These are phyloP conservation scores for Taxawa tesnikishii DNA, from an alignment of 2,329 filamentous ascomycete genomes.

Conservation along the genomic window DNA sequence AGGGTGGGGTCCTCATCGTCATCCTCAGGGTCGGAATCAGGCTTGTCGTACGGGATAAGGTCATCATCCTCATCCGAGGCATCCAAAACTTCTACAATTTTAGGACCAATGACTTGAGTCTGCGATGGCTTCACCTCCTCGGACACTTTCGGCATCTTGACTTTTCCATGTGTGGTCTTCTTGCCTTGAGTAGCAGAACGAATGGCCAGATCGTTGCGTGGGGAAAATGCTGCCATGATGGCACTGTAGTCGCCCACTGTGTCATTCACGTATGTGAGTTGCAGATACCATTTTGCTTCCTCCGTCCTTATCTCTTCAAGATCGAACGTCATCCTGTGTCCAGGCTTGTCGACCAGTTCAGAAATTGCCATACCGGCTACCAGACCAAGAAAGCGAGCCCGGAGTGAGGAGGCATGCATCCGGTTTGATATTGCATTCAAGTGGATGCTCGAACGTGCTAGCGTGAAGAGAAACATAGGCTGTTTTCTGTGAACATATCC, in stretches of 20 bases:
- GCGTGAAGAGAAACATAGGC: conserved; percentile 52
- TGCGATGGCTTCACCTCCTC: conserved; percentile 9
- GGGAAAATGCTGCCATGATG: conserved; percentile 20
- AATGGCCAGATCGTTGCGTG: background rate
- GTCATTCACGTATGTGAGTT: conserved; percentile 52
- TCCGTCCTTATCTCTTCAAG: conserved; percentile 63
- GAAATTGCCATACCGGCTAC: conserved; percentile 65
- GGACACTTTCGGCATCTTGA: background rate
- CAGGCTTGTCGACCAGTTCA: conserved; percentile 50
- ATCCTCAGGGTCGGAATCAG: conserved; percentile 78
- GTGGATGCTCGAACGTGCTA: conserved; percentile 61
- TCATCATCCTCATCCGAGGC: conserved; percentile 43
- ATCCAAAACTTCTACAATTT: conserved; percentile 18
- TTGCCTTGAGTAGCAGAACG: background rate
- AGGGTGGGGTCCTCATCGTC: conserved; percentile 88
- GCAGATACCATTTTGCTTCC: conserved; percentile 66
- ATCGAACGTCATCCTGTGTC: conserved; percentile 69
- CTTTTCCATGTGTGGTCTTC: background rate
- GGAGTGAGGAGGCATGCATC: conserved; percentile 60
- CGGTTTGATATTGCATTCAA: conserved; percentile 74
- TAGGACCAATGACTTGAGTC: conserved; percentile 18
- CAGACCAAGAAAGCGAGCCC: conserved; percentile 78
- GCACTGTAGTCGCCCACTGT: conserved; percentile 40
- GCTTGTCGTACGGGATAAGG: conserved; percentile 68
- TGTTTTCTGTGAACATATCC: conserved; percentile 60